Evolutionary conservation across 495 filamentous ascomycete species (phyloP).

Genomic region (Penicillium pancosmium): DNA sequence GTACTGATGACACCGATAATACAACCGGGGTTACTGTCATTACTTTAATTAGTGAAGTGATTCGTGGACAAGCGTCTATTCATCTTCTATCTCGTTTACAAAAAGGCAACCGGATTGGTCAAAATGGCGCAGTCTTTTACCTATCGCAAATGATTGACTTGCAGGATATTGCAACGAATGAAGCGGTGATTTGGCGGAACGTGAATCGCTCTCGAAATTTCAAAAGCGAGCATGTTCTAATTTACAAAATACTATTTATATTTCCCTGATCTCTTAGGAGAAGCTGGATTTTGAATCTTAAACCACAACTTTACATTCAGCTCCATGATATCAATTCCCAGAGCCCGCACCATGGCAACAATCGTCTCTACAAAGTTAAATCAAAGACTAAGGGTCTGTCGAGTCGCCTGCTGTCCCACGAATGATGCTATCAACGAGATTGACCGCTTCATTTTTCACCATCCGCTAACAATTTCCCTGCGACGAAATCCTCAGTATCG

Average conservation of each 20-base stretch:
- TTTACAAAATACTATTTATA: not conserved
- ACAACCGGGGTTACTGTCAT: not conserved
- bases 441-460: conserved; percentile 70
- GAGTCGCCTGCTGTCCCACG: not conserved
- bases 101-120: not conserved
- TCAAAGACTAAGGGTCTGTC: not conserved
- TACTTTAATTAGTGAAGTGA: not conserved
- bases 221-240: not conserved
- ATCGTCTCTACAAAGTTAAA: not conserved
- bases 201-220: not conserved
- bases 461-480: conserved; percentile 65
- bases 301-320: not conserved
- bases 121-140: not conserved
- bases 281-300: not conserved
- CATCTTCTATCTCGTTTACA: not conserved
- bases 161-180: not conserved
- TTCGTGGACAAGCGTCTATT: not conserved
- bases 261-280: not conserved
- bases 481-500: conserved; percentile 62
- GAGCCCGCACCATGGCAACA: conserved; percentile 1
- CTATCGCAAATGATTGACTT: not conserved
- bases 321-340: not conserved
- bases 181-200: not conserved
- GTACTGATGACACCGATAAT: not conserved
- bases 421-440: conserved; percentile 29